Conservation (phyloP, 176 grass and related monocot genomes). For the Carex cristatella region DNA sequence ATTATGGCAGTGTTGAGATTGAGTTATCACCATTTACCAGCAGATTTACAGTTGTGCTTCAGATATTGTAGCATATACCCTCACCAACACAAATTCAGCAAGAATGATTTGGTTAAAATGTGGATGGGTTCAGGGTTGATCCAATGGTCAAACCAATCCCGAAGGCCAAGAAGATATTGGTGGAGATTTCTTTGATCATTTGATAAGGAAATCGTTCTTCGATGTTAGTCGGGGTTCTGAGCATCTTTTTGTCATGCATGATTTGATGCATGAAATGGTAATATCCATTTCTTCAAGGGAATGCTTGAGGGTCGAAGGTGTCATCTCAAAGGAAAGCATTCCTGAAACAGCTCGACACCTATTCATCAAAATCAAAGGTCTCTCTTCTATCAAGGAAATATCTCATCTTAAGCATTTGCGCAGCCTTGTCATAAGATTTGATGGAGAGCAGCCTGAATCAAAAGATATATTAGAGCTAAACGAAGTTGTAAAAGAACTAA, state of each 20-base stretch:
- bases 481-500: slow-evolving; percentile 13
- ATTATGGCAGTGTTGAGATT: slow-evolving; percentile 26
- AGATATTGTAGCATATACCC: slow-evolving; percentile 28
- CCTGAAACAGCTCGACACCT: slow-evolving; percentile 20
- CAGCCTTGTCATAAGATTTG: slow-evolving; percentile 24
- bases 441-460: neutral
- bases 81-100: slow-evolving; percentile 18
- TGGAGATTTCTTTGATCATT: neutral
- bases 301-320: slow-evolving; percentile 7
- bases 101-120: slow-evolving; percentile 20
- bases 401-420: slow-evolving; percentile 20
- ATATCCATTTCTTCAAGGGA: slow-evolving; percentile 12
- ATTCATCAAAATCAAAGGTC: neutral
- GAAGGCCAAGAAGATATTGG: slow-evolving; percentile 20
- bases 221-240: neutral
- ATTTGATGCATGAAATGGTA: slow-evolving; percentile 30
- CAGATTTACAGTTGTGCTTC: slow-evolving; percentile 23
- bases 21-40: slow-evolving; percentile 25
- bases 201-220: slow-evolving; percentile 22
- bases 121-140: slow-evolving; percentile 28
- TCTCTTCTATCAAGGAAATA: slow-evolving; percentile 2
- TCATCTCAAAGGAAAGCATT: neutral
- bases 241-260: slow-evolving; percentile 21
- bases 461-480: slow-evolving; percentile 10
- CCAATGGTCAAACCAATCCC: neutral